Base-by-base conservation (phyloP, 805 yeast genomes). In the Lachancea meyersii region DNA sequence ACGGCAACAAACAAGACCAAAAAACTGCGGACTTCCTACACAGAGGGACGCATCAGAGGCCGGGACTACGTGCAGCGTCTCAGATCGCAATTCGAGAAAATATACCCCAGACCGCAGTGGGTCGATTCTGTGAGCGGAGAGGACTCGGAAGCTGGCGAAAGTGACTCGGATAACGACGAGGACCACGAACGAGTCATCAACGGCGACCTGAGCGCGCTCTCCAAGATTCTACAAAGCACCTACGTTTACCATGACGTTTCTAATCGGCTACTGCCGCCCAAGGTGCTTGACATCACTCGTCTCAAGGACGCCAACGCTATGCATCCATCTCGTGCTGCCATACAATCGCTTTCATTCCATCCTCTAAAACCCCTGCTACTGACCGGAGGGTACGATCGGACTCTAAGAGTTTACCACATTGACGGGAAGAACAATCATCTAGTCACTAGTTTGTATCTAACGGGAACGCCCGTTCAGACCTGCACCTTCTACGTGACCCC, bases 331-430 rank as follows among this genome's bases (percentile, higher is more conserved):
- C 76, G 72, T 48, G 75, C 96, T 0, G 95, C 88, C 0, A 76
- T 93, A n/a, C 97, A 87, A 64, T 69, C 91, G 0, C 57, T 93
- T 31, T 72, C 84, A 4, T 93, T 93, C 75, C 98, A 93, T 62
- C 86, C 85, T 8, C 68, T 73, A 6, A 57, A 60, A 38, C 95
- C 98, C 31, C 68, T 93, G 23, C 67, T 91, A 35, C 66, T 93
- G 41, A 85, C 96, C 0, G 95, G 93, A 44, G 99, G 99, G 18
- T 89, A 82, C 60, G 99, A 93, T 62, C 74, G 86, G 51, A 83
- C 96, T 0, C 61, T 93, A 42, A 73, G 98, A 52, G 71, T 93
- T 11, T 93, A 81, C 61, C 95, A 91, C 57, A 77, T 89, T 39
- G 97, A 93, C 61, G 97, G 97, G 13, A 85, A 83, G 55, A 60